Evolutionary conservation across 1,284 basidiomycete genomes (phyloP).

Genomic region (Farysia itapuensis): DNA sequence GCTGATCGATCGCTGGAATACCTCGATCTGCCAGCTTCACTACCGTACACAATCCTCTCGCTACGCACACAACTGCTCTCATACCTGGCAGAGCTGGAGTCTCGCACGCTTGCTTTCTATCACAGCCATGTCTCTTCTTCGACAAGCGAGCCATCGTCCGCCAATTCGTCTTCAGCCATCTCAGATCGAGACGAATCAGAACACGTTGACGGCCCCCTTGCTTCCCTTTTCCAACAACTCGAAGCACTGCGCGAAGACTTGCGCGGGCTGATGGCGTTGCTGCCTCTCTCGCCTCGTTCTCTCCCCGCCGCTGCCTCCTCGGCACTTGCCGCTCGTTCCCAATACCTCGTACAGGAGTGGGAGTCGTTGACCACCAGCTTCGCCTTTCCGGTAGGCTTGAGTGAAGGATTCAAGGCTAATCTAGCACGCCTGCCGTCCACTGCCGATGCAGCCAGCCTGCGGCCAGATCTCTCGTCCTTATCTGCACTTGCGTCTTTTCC

Average conservation of each 20-base stretch:
- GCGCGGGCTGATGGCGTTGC: conserved; percentile 16
- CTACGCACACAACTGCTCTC: conserved; percentile 37
- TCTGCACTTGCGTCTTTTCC: conserved; percentile 26
- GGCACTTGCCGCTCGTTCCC: conserved; percentile 34
- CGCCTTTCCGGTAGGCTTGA: conserved; percentile 21
- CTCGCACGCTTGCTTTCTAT: conserved; percentile 27
- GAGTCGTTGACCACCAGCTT: conserved; percentile 30
- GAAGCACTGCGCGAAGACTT: conserved; percentile 45
- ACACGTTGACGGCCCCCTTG: conserved; percentile 11
- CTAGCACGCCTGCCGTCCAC: conserved; percentile 28
- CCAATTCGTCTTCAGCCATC: background rate
- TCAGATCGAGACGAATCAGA: background rate
- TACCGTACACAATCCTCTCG: conserved; percentile 44
- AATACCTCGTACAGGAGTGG: conserved; percentile 37
- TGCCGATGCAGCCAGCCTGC: conserved; percentile 15
- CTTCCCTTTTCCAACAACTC: conserved; percentile 41
- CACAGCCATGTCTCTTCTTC: conserved; percentile 2
- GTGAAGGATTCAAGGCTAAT: conserved; percentile 20
- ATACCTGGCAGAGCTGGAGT: conserved; percentile 41
- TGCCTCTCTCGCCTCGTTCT: conserved; percentile 15
- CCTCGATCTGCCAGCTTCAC: conserved; percentile 40
- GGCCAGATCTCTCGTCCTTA: conserved; percentile 19
- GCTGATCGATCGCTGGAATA: conserved; percentile 33
- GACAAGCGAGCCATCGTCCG: background rate
- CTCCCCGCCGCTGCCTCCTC: conserved; percentile 27